phyloP scores from a whole-genome alignment of 2,329 filamentous ascomycete genomes.

The Diaporthe longicolla region DNA sequence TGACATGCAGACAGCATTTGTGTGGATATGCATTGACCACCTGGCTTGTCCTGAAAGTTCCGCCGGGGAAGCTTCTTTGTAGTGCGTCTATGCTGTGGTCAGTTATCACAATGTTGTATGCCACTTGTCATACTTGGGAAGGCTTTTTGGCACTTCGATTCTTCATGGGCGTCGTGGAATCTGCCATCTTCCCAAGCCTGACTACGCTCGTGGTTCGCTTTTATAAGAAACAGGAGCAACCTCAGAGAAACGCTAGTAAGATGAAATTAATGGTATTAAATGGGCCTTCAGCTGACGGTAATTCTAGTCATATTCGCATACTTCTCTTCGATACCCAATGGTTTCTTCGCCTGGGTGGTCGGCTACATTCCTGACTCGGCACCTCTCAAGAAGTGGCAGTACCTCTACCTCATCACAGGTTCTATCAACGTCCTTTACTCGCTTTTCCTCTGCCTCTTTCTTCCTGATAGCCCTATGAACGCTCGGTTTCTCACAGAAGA shows the following conservation, averaged over 20 bases:
- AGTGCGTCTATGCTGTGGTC: conserved; percentile 51
- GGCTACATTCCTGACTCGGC: conserved; percentile 40
- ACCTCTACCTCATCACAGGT: conserved; percentile 52
- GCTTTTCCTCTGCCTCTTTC: conserved; percentile 48
- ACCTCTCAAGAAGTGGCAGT: conserved; percentile 45
- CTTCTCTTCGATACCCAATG: conserved; percentile 53
- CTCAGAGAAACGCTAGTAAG: conserved; percentile 51
- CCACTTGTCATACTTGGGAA: conserved; percentile 48
- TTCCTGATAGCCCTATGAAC: conserved; percentile 56
- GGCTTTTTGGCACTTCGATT: conserved; percentile 54
- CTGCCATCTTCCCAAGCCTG: conserved; percentile 52
- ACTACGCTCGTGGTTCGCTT: conserved; percentile 55
- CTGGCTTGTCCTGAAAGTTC: conserved; percentile 48
- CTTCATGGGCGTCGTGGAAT: conserved; percentile 54
- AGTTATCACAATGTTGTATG: conserved; percentile 47
- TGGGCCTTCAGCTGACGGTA: background rate
- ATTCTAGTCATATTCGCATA: conserved; percentile 53
- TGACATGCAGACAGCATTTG: conserved; percentile 42
- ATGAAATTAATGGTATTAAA: too few relatives aligned
- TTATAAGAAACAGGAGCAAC: conserved; percentile 55
- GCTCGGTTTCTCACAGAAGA: conserved; percentile 50
- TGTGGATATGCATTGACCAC: conserved; percentile 48
- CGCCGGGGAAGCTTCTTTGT: conserved; percentile 48
- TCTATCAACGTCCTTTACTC: conserved; percentile 50
- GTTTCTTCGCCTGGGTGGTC: conserved; percentile 61